Conservation (phyloP, 441 rosid species). For the Metrosideros polymorpha region DNA sequence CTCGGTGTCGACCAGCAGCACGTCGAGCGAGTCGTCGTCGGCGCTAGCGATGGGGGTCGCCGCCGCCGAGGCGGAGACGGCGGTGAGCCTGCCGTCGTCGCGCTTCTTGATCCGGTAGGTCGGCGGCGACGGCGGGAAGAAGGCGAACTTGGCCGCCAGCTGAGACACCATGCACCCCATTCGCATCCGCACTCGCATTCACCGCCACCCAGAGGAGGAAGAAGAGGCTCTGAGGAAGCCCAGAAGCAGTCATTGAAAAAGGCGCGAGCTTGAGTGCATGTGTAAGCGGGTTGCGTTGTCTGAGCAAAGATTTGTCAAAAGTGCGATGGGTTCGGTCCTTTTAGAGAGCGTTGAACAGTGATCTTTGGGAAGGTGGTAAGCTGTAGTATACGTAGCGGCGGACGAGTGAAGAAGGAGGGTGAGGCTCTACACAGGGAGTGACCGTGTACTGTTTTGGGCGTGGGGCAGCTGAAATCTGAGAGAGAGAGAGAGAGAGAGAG, state of each 20-base stretch:
- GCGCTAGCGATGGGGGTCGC: conserved; percentile 50
- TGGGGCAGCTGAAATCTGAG: not conserved
- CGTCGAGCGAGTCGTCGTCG: conserved; percentile 72
- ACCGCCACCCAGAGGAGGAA: not conserved
- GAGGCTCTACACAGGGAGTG: not conserved
- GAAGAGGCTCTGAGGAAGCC: not conserved
- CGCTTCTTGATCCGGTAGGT: conserved; percentile 71
- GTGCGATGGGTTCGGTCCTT: not conserved
- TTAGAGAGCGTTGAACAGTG: not conserved
- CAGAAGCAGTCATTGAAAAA: conserved; percentile 26
- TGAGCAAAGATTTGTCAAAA: not conserved
- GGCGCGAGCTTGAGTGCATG: conserved; percentile 20
- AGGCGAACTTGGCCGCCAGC: conserved; percentile 96
- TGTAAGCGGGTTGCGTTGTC: not conserved
- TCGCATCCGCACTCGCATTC: conserved; percentile 9
- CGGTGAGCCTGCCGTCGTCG: conserved; percentile 63
- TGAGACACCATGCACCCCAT: conserved; percentile 96
- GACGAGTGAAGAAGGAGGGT: not conserved
- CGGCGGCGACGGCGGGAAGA: conserved; percentile 96
- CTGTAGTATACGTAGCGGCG: not conserved
- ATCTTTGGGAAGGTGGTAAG: not conserved
- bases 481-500: not conserved
- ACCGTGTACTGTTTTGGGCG: not conserved
- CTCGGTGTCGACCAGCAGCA: conserved; percentile 53
- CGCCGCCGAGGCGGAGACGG: conserved; percentile 42